These are phyloP conservation scores for Ambrosiella beaveri DNA, from an alignment of 2,329 filamentous ascomycete genomes.

Conservation along the genomic window DNA sequence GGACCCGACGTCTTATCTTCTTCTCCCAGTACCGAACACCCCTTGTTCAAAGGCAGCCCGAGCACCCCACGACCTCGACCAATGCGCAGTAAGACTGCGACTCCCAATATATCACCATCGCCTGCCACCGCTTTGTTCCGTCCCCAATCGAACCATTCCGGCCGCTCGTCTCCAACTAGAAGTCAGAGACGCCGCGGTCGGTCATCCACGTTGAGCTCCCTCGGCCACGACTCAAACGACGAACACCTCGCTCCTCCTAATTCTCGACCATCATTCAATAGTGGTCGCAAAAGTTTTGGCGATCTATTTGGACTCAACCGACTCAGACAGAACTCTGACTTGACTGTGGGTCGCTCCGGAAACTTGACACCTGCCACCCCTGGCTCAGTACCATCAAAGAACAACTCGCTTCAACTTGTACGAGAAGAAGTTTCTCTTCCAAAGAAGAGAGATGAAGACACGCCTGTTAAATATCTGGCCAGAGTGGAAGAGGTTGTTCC, in stretches of 20 bases:
- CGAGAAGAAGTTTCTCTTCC: slow-evolving; percentile 58
- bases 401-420: slow-evolving; percentile 63
- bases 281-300: slow-evolving; percentile 83
- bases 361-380: slow-evolving; percentile 55
- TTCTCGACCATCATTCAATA: slow-evolving; percentile 67
- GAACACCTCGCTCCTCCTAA: slow-evolving; percentile 49
- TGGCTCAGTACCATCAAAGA: slow-evolving; percentile 53
- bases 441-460: slow-evolving; percentile 70
- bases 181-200: slow-evolving; percentile 49
- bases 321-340: slow-evolving; percentile 67
- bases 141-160: slow-evolving; percentile 32
- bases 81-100: slow-evolving; percentile 14
- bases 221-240: slow-evolving; percentile 55
- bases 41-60: neutral
- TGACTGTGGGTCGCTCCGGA: slow-evolving; percentile 40
- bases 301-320: slow-evolving; percentile 67
- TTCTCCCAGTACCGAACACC: slow-evolving; percentile 1
- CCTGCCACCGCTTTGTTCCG: slow-evolving; percentile 34
- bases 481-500: slow-evolving; percentile 67
- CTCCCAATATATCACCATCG: slow-evolving; percentile 24
- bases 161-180: slow-evolving; percentile 52
- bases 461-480: slow-evolving; percentile 73
- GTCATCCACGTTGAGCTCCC: slow-evolving; percentile 78
- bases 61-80: slow-evolving; percentile 10
- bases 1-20: slow-evolving; percentile 1